Base-by-base conservation (phyloP, 352 stramenopile genomes). In the Pythium monospermum region DNA sequence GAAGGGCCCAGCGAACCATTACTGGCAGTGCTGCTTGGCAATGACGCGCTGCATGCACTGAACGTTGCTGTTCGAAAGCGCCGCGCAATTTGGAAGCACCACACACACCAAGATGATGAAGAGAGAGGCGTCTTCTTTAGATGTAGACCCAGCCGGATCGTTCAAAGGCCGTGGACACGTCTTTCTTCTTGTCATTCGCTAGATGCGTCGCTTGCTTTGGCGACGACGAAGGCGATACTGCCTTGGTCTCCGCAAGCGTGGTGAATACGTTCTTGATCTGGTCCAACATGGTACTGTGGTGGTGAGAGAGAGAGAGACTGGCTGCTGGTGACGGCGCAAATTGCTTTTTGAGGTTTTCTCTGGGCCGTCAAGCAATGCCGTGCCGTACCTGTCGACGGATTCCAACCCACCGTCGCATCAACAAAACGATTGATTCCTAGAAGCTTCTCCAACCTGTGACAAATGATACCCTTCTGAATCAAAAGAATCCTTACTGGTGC, bases 131-230 rank as follows among this genome's bases (percentile, higher is more conserved):
- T 13, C 7, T 13, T 8, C 30, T 35, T 77, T 71, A 89, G 51
- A 89, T 89, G 68, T 72, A 89, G 15, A 68, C 69, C 78, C 78
- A 89, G 33, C 78, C 78, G 19, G 78, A 89, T 42, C 75, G 75
- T 57, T 89, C 75, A 49, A 89, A 89, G 16, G 77, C 77, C n/a
- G 77, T 83, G 35, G 77, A 86, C 6, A 67, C 44, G 54, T 89
- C 77, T 25, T 56, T 48, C 59, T 69, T 79, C 35, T 67, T 57
- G 49, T 75, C 45, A 23, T 77, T 66, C 22, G 53, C 16, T n/a
- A 43, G 25, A 25, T 64, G 71, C 47, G 66, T 46, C 48, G 37
- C 58, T 64, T 85, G 69, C 69, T 82, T 70, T 2, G 62, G 36
- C 35, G 63, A 51, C 4, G 56, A 44, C 27, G 53, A 51, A 12